A percentile compares a stretch with the other conserved stretches of the same genome.
phyloP scores from a whole-genome alignment of 257 asterid genomes.

The Galeopsis tetrahit region DNA sequence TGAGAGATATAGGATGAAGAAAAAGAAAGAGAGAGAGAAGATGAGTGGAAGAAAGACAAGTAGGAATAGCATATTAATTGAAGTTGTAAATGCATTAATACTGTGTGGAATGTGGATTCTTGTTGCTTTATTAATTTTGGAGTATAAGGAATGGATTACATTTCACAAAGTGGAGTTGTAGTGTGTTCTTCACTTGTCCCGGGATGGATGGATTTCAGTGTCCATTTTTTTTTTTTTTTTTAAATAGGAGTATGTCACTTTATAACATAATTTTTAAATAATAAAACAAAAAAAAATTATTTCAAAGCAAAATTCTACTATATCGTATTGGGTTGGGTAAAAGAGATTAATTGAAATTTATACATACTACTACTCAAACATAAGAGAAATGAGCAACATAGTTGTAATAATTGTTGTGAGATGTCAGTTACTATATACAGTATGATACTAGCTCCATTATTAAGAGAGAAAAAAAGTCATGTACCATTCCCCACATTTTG shows the following conservation, averaged over 20 bases:
- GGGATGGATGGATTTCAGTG: neutral
- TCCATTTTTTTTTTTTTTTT: too few species aligned
- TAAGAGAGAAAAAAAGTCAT: neutral
- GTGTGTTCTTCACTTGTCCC: conserved; percentile 43
- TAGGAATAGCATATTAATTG: conserved; percentile 33
- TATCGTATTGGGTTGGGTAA: too few species aligned
- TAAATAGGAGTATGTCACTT: too few species aligned
- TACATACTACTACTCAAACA: too few species aligned
- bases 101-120: conserved; percentile 34
- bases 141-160: neutral
- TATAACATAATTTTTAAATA: too few species aligned
- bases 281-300: too few species aligned
- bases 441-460: neutral
- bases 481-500: neutral
- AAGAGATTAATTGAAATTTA: too few species aligned
- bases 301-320: too few species aligned
- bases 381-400: too few species aligned
- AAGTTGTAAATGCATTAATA: conserved; percentile 15
- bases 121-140: conserved; percentile 37
- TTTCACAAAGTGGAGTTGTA: conserved; percentile 36
- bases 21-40: neutral
- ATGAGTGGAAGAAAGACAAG: conserved; percentile 9
- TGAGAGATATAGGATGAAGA: neutral
- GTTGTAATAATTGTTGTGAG: neutral
- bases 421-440: neutral